phyloP scores from a whole-genome alignment of 768 basidiomycete species.

The Suillus ampliporus region DNA sequence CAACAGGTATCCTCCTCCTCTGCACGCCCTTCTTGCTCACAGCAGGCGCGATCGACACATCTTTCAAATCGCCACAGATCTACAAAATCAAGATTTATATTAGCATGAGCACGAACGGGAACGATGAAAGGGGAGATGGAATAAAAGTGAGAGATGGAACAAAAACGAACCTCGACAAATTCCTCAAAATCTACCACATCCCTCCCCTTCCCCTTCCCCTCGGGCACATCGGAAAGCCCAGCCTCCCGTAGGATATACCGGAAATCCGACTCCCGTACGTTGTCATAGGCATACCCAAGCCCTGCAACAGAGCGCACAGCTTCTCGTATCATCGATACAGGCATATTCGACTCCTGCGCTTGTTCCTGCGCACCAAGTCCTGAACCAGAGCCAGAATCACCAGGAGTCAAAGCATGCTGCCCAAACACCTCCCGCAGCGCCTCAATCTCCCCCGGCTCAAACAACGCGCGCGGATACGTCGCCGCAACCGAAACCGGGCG shows the following conservation, averaged over 20 bases:
- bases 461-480: constrained; percentile 55
- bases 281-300: constrained; percentile 57
- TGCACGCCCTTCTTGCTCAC: constrained; percentile 37
- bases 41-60: constrained; percentile 55
- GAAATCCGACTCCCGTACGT: constrained; percentile 63
- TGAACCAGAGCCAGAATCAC: constrained; percentile 10
- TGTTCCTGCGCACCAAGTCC: constrained; percentile 23
- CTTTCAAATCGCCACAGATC: constrained; percentile 79
- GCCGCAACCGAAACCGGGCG: constrained; percentile 13
- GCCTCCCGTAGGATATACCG: constrained; percentile 79
- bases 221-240: constrained; percentile 55
- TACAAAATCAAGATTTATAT: constrained; percentile 28
- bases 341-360: constrained; percentile 35
- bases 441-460: constrained; percentile 56
- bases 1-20: constrained; percentile 55
- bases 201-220: constrained; percentile 20
- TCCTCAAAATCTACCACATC: constrained; percentile 77
- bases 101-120: neutral
- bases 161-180: constrained; percentile 79
- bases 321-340: constrained; percentile 47
- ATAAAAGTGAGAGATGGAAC: neutral
- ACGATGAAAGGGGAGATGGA: neutral
- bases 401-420: constrained; percentile 1
- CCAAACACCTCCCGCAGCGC: constrained; percentile 46
- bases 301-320: constrained; percentile 19